Conservation (phyloP, 257 asterid genomes). For the Solanum raphanifolium region DNA sequence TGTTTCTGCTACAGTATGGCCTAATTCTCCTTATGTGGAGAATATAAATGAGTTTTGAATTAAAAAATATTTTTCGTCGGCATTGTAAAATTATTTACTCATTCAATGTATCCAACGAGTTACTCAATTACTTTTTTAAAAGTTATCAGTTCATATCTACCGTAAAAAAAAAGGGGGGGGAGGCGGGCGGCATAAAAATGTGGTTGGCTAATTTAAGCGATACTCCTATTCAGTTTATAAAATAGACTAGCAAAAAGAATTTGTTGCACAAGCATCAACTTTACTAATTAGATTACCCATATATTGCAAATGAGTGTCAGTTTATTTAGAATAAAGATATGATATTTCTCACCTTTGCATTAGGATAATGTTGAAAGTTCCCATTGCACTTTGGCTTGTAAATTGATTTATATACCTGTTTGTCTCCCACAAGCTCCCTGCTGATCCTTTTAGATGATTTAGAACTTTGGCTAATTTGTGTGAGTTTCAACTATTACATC, state of each 20-base stretch:
- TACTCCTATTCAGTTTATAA: too few species aligned
- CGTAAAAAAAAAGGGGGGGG: not conserved
- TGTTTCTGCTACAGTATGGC: not conserved
- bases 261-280: not conserved
- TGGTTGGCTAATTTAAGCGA: not conserved
- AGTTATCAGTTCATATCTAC: not conserved
- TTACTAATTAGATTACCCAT: not conserved
- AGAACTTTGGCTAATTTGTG: not conserved
- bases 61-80: not conserved
- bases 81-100: not conserved
- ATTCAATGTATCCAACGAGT: too few species aligned
- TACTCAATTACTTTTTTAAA: not conserved
- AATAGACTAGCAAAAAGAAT: too few species aligned
- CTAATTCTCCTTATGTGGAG: not conserved
- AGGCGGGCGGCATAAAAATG: not conserved
- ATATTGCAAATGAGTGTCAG: not conserved
- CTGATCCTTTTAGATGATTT: not conserved
- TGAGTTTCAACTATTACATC: not conserved
- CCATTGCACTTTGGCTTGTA: not conserved
- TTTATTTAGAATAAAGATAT: not conserved
- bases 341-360: not conserved
- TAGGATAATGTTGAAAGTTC: not conserved
- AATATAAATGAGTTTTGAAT: not conserved
- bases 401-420: not conserved
- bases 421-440: not conserved